These are phyloP conservation scores for Bretziella fagacearum DNA, from an alignment of 2,329 filamentous ascomycete species.

Conservation along the genomic window DNA sequence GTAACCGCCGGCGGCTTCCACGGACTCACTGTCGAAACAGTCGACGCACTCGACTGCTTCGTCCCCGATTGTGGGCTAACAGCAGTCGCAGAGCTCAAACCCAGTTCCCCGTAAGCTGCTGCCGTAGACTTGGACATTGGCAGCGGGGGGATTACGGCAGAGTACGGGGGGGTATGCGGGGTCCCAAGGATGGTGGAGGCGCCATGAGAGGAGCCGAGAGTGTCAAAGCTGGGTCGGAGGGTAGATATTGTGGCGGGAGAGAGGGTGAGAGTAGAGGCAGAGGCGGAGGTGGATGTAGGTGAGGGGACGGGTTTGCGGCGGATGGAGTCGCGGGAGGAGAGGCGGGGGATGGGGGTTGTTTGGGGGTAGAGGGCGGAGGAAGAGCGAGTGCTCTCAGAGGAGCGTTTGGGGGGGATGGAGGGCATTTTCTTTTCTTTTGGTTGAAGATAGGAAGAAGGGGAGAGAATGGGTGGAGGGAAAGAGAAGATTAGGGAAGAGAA, in stretches of 20 bases:
- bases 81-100: neutral
- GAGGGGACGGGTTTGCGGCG: constrained; percentile 11
- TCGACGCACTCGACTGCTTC: neutral
- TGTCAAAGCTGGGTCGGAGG: neutral
- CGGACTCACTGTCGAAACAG: neutral
- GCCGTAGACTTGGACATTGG: no score
- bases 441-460: no score
- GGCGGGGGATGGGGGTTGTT: neutral
- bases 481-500: no score
- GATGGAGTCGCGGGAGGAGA: constrained; percentile 7
- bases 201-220: no score
- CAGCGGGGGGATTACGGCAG: no score
- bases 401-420: no score
- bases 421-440: no score
- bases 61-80: neutral
- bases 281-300: neutral
- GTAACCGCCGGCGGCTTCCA: constrained; percentile 2
- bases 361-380: neutral
- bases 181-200: no score
- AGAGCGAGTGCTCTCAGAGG: neutral
- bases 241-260: neutral
- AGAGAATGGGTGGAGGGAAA: no score
- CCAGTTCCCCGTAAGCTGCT: no score
- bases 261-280: neutral
- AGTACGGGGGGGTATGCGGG: no score